Conservation (phyloP, 1,139 yeast genomes). For the Candida neerlandica region DNA sequence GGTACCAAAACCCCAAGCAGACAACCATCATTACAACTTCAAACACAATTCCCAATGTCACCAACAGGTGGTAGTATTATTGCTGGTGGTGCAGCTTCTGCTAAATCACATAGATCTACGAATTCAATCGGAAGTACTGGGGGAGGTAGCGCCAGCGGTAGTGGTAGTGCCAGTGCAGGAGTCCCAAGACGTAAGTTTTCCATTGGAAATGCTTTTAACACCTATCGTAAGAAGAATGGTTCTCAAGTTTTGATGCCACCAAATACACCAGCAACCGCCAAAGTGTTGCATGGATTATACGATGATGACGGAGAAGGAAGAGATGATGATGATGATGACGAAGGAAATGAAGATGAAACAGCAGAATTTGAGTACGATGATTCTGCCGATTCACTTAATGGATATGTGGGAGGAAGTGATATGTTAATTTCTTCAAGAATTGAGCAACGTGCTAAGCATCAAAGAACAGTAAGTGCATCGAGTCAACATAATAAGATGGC, state of each 20-base stretch:
- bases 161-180: conserved; percentile 25
- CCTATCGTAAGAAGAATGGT: conserved; percentile 50
- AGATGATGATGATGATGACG: conserved; percentile 28
- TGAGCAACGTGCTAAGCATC: conserved; percentile 52
- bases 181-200: conserved; percentile 64
- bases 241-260: conserved; percentile 50
- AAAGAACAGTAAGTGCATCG: conserved; percentile 29
- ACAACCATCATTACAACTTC: conserved; percentile 41
- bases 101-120: conserved; percentile 27
- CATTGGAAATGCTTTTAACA: conserved; percentile 55
- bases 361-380: conserved; percentile 47
- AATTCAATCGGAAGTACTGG: conserved; percentile 19
- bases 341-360: conserved; percentile 20
- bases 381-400: conserved; percentile 64
- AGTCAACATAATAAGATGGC: conserved; percentile 18
- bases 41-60: conserved; percentile 27
- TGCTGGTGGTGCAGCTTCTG: conserved; percentile 12
- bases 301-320: conserved; percentile 44
- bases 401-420: conserved; percentile 62
- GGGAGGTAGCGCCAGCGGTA: conserved; percentile 26
- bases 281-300: conserved; percentile 37
- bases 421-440: conserved; percentile 64
- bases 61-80: conserved; percentile 7
- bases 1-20: conserved; percentile 35
- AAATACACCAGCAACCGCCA: conserved; percentile 54